phyloP scores from a whole-genome alignment of 345 rosid genomes.

The Aquilaria malaccensis region DNA sequence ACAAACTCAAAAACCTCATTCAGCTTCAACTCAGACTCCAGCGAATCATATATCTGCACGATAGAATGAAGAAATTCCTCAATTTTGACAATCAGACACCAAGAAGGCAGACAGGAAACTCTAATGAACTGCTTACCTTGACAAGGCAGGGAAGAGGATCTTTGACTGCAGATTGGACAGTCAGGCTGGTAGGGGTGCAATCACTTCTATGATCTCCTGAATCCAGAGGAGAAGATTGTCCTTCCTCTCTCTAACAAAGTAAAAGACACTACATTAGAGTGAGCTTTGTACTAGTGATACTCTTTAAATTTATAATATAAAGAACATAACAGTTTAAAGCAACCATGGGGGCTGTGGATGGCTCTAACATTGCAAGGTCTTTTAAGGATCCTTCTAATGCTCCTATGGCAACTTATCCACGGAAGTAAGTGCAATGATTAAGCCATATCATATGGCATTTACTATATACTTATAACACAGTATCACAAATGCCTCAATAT shows the following conservation, averaged over 20 bases:
- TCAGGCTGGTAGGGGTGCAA: conserved; percentile 21
- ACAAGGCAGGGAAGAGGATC: conserved; percentile 64
- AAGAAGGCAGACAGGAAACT: neutral
- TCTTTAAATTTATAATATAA: too few relatives aligned
- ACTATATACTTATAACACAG: too few relatives aligned
- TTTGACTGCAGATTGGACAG: conserved; percentile 16
- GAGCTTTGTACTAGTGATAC: too few relatives aligned
- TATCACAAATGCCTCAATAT: too few relatives aligned
- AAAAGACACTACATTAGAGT: conserved; percentile 1
- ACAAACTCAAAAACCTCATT: conserved; percentile 87
- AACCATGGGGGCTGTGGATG: too few relatives aligned
- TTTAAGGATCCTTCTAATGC: too few relatives aligned
- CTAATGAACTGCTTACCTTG: conserved; percentile 35
- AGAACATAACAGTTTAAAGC: too few relatives aligned
- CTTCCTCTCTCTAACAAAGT: conserved; percentile 50
- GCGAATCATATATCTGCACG: conserved; percentile 69
- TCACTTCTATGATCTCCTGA: conserved; percentile 19
- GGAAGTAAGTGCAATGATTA: too few relatives aligned
- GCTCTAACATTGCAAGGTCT: too few relatives aligned
- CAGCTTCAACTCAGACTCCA: conserved; percentile 73
- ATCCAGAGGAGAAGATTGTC: conserved; percentile 36
- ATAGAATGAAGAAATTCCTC: conserved; percentile 6
- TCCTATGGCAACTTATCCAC: too few relatives aligned
- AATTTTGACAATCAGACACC: neutral
- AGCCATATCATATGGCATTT: too few relatives aligned